These are phyloP conservation scores for Rubroboletus pulcherrimus DNA, from an alignment of 768 basidiomycete genomes.

Conservation along the genomic window DNA sequence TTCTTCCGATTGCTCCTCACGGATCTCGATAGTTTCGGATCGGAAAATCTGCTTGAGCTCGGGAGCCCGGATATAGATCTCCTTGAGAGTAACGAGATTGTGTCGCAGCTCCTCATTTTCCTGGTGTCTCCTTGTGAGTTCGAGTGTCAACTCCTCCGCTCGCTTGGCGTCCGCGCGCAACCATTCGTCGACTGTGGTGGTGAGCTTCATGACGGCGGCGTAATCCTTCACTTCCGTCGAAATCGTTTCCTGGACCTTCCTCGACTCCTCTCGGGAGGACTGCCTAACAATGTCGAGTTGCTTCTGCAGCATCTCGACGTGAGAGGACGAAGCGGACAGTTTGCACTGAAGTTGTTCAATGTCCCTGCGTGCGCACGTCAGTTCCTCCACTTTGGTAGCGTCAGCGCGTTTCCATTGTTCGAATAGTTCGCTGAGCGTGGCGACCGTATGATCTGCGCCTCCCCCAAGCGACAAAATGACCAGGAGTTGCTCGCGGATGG, in stretches of 20 bases:
- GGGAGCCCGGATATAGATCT: constrained; percentile 7
- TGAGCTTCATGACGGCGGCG: constrained; percentile 2
- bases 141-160: not conserved
- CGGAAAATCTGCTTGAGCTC: not conserved
- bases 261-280: not conserved
- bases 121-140: constrained; percentile 3
- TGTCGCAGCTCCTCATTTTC: constrained; percentile 9
- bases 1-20: not conserved
- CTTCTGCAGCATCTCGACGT: not conserved
- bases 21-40: not conserved
- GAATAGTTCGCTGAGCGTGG: not conserved
- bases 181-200: constrained; percentile 5
- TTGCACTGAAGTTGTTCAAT: not conserved
- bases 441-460: not conserved
- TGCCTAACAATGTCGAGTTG: not conserved
- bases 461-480: not conserved
- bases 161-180: constrained; percentile 4
- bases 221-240: not conserved
- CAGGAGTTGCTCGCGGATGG: not conserved
- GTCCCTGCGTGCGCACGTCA: not conserved
- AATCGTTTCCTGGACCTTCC: not conserved
- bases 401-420: not conserved
- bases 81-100: constrained; percentile 1
- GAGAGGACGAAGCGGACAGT: not conserved
- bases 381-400: not conserved